Evolutionary conservation across 257 asterid species (phyloP).

Genomic region (Schizonepeta tenuifolia): DNA sequence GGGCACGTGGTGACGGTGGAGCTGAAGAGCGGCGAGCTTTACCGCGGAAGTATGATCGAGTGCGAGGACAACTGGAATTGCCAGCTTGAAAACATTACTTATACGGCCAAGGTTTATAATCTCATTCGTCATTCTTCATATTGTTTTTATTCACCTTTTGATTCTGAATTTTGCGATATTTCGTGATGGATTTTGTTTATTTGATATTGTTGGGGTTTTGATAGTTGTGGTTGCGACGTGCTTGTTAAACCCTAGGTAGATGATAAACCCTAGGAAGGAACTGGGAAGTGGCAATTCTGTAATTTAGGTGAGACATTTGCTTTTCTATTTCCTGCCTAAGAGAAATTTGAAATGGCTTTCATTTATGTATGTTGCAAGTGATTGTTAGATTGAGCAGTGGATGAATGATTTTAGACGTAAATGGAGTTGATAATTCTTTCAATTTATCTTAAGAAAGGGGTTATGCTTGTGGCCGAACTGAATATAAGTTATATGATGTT

Average conservation of each 20-base stretch:
- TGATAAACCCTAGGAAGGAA: constrained; percentile 31
- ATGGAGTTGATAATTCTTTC: background rate
- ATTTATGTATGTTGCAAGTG: background rate
- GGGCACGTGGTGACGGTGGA: constrained; percentile 94
- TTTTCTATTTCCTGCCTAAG: background rate
- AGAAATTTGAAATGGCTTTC: constrained; percentile 2
- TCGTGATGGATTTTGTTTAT: background rate
- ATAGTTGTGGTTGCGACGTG: background rate
- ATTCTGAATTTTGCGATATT: background rate
- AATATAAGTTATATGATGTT: background rate
- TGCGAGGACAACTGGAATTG: constrained; percentile 72
- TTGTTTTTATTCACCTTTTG: too few relatives aligned
- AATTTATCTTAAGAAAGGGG: background rate
- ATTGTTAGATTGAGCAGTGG: background rate
- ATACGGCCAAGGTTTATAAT: constrained; percentile 53
- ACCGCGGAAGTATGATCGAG: constrained; percentile 89
- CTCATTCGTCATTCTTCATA: background rate
- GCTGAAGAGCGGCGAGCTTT: constrained; percentile 92
- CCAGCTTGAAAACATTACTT: constrained; percentile 61
- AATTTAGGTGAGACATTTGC: background rate
- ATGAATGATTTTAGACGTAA: background rate
- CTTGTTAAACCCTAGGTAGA: constrained; percentile 37
- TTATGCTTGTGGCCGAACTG: background rate
- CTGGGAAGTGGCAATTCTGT: constrained; percentile 3
- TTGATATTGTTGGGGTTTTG: background rate